A percentile compares a stretch with the other conserved stretches of the same genome.
Evolutionary conservation across 257 asterid genomes (phyloP).

Genomic region (Cordia subcordata): DNA sequence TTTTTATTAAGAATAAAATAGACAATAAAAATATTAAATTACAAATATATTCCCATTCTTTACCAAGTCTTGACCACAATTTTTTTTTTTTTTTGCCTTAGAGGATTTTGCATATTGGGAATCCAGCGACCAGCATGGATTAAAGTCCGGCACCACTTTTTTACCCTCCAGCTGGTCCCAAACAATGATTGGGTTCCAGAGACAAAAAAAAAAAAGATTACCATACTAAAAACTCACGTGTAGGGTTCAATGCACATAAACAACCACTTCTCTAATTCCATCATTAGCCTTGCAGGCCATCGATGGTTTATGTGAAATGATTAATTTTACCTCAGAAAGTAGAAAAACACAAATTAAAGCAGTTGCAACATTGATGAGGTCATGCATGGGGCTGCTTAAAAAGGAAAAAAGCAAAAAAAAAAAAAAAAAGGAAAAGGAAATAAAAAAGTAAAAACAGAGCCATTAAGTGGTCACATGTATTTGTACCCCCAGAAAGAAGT

Average conservation of each 20-base stretch:
- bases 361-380: conserved; percentile 26
- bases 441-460: background rate
- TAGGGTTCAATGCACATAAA: conserved; percentile 60
- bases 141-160: background rate
- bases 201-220: background rate
- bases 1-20: no score
- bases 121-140: background rate
- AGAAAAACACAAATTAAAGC: conserved; percentile 4
- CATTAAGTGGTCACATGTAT: conserved; percentile 8
- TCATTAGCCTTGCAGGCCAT: conserved; percentile 78
- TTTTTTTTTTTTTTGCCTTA: no score
- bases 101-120: no score
- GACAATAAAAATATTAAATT: no score
- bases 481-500: background rate
- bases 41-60: no score
- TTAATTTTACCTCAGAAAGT: conserved; percentile 46
- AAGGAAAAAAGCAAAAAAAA: no score
- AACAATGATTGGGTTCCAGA: background rate
- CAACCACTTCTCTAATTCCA: conserved; percentile 40
- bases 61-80: no score
- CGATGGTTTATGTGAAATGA: conserved; percentile 61
- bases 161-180: background rate
- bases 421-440: no score
- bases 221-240: conserved; percentile 54
- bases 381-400: conserved; percentile 32